Base-by-base conservation (phyloP, 1,284 basidiomycete genomes). In the Melampsora larici-populina region DNA sequence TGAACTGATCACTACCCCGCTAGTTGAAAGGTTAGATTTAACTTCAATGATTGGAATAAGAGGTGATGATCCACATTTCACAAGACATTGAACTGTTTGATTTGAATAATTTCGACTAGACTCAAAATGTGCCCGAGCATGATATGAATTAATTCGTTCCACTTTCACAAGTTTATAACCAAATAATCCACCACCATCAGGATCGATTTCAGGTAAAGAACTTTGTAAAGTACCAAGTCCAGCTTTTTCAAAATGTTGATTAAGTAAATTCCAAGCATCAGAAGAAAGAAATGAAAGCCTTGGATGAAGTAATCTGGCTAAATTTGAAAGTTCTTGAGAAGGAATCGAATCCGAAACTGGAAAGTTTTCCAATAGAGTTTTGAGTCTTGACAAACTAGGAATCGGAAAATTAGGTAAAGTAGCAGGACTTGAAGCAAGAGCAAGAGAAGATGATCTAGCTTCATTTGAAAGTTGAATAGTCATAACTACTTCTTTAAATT, bases 401-500 rank as follows among this genome's bases (percentile, higher is more conserved):
- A 26, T n/a, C 5, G 31, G 36, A 11, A 18, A 46, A n/a, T 29
- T 31, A 48, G 24, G n/a, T 3, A 24, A n/a, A 29, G 26, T 11
- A 29, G 5, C 21, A 9, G 8, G 64, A 67, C 31, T 17, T 48
- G n/a, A 24, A 24, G 8, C 17, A n/a, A n/a, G 5, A 21, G 21
- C 6, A 31, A n/a, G 5, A 11, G 21, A 3, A 18, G 15, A 71
- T 66, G 26, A 8, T 72, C 79, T 73, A 78, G 80, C 78, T 63
- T 80, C 80, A n/a, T 66, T 65, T 21, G 60, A 46, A 2, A 80
- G 48, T 65, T 79, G 78, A 2, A 80, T 49, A 3, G 70, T 68
- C 17, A 49, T 24, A 46, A 80, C 64, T 3, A 76, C 79, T 40
- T 80, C 79, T 0, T n/a, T 55, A 18, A 55, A 55, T n/a, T 26